Evolutionary conservation across 495 filamentous ascomycete species (phyloP).

Genomic region (Stereocaulon alpinum): DNA sequence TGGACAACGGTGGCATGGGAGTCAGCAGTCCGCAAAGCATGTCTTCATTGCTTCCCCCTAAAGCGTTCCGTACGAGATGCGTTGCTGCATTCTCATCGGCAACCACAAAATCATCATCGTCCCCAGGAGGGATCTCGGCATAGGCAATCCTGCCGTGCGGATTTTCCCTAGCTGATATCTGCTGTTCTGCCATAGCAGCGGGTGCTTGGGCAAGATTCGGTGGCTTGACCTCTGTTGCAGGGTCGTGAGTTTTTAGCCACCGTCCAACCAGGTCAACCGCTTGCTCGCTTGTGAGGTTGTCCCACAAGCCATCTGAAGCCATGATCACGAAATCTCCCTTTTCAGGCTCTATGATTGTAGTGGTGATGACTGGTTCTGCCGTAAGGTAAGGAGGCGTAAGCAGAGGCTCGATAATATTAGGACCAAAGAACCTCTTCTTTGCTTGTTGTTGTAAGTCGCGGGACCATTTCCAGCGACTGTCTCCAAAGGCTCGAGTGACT

Average conservation of each 20-base stretch:
- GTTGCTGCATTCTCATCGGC: constrained; percentile 53
- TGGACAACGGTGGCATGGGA: constrained; percentile 34
- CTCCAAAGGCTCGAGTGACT: constrained; percentile 53
- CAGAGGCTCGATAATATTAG: constrained; percentile 31
- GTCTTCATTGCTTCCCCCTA: constrained; percentile 50
- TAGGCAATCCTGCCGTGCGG: constrained; percentile 8
- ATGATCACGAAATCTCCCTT: constrained; percentile 50
- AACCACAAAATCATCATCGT: constrained; percentile 28
- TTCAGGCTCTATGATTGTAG: constrained; percentile 37
- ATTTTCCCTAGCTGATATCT: constrained; percentile 5
- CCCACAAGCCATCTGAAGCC: constrained; percentile 58
- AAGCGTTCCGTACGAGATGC: constrained; percentile 50
- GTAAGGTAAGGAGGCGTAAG: constrained; percentile 55
- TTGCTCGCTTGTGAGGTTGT: constrained; percentile 46
- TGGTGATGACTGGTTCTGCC: constrained; percentile 52
- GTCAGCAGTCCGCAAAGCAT: constrained; percentile 44
- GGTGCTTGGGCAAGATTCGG: not conserved
- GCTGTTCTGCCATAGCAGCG: not conserved
- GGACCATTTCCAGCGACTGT: constrained; percentile 54
- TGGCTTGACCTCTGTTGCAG: not conserved
- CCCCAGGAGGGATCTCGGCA: not conserved
- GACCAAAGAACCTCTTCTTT: constrained; percentile 38
- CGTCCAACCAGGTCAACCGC: constrained; percentile 46
- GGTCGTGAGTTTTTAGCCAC: constrained; percentile 38
- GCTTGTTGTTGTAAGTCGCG: constrained; percentile 34